Conservation (phyloP, 768 basidiomycete genomes). For the Termitomyces sp. region DNA sequence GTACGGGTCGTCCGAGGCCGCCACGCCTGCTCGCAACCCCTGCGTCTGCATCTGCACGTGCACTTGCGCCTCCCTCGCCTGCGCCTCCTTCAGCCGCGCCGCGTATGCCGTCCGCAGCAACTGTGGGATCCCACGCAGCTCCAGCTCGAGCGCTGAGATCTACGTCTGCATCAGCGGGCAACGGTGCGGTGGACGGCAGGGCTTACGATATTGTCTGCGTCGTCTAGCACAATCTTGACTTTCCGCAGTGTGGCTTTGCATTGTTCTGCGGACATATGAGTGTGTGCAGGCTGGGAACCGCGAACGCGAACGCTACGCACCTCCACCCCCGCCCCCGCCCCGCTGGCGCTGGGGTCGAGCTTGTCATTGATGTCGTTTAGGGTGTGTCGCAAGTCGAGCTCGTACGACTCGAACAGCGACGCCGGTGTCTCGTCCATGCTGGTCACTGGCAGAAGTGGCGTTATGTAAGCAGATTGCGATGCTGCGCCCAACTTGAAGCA, state of each 20-base stretch:
- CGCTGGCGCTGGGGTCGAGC: too few species aligned
- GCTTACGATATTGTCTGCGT: slow-evolving; percentile 95
- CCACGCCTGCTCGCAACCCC: too few species aligned
- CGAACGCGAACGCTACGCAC: neutral
- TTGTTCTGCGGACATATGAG: too few species aligned
- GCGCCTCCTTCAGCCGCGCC: slow-evolving; percentile 60
- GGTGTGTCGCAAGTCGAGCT: slow-evolving; percentile 77
- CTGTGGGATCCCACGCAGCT: slow-evolving; percentile 87
- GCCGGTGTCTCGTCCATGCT: slow-evolving; percentile 70
- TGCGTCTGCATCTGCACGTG: slow-evolving; percentile 32
- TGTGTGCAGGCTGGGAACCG: too few species aligned
- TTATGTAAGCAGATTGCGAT: too few species aligned
- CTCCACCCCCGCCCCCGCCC: slow-evolving; percentile 54
- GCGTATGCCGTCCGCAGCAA: slow-evolving; percentile 71
- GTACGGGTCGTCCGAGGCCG: slow-evolving; percentile 81
- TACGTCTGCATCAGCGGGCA: slow-evolving; percentile 23
- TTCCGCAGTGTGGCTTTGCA: slow-evolving; percentile 73
- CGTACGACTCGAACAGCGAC: slow-evolving; percentile 72
- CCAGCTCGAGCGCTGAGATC: slow-evolving; percentile 93
- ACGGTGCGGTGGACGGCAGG: too few species aligned
- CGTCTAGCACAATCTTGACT: slow-evolving; percentile 87
- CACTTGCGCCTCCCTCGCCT: slow-evolving; percentile 68
- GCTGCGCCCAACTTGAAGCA: too few species aligned
- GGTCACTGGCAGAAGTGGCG: too few species aligned
- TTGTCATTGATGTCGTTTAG: slow-evolving; percentile 65